Base-by-base conservation (phyloP, 768 basidiomycete species). In the Gelatoporia subvermispora region DNA sequence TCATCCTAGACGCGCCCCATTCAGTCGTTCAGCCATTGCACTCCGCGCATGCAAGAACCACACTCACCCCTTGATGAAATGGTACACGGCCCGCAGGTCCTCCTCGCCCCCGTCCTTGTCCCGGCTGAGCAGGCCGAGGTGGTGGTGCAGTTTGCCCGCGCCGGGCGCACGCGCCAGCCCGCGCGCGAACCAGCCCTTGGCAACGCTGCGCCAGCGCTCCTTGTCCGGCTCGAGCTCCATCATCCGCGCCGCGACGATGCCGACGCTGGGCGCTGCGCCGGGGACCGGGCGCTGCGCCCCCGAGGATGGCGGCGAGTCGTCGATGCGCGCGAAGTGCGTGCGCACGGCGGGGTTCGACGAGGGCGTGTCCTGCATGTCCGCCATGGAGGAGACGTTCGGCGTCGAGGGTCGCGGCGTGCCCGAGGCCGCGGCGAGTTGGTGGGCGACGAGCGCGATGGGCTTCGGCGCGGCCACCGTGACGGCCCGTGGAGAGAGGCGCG, bases 111-210 rank as follows among this genome's bases (percentile, higher is more conserved):
- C 78, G 52, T 87, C 85, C 18, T 79, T 81, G 62, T 95, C 93
- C 21, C 89, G 77, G 57, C 87, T 87, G 38, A 99, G 74, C 53
- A 95, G 65, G 2, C 93, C 96, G 13, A 99, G 68, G 60, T 97
- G 92, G 62, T 97, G 93, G 65, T 98, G 96, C 35, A 99, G 69
- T 61, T 94, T 85, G 2, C 96, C 96, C 4, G 85, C 84, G n/a
- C 93, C 94, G 1, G 96, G 96, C 41, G 86, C 88, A 57, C 91
- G 90, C 7, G 82, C 79, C 28, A 99, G 71, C 0, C 93, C 94
- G 34, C 80, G 75, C 16, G 80, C 85, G 64, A 95, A 99, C 96
- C 96, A 99, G 23, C 93, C 91, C 55, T 85, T 72, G 3, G 95
- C 93, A 38, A 93, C 88, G 28, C 74, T 75, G 34, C 93, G 70